These are phyloP conservation scores for Didymella segeticola DNA, from an alignment of 2,329 filamentous ascomycete species.

Conservation along the genomic window DNA sequence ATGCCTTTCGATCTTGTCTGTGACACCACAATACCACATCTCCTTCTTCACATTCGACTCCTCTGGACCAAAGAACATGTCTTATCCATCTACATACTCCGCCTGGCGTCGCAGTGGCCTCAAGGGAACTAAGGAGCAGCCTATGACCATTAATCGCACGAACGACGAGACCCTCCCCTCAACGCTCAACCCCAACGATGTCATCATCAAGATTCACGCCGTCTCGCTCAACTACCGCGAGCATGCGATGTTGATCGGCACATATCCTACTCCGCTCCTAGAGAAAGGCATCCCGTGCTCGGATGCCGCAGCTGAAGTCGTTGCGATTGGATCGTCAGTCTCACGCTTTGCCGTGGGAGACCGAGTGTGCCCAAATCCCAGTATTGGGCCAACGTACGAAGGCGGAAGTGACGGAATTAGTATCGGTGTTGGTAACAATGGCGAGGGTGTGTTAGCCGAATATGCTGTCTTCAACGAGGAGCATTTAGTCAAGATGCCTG, in stretches of 20 bases:
- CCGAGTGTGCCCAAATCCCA: constrained; percentile 26
- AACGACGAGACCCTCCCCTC: constrained; percentile 21
- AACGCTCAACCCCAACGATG: constrained; percentile 21
- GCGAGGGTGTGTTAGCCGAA: constrained; percentile 30
- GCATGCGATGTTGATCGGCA: constrained; percentile 29
- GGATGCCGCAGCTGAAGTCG: constrained; percentile 36
- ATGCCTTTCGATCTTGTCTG: too few relatives aligned
- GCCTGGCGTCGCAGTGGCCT: constrained; percentile 11
- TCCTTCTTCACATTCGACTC: neutral
- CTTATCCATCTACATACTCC: constrained; percentile 8
- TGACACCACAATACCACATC: too few relatives aligned
- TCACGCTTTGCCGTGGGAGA: constrained; percentile 30
- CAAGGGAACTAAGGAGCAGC: constrained; percentile 1
- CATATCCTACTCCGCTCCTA: constrained; percentile 19
- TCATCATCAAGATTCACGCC: constrained; percentile 35
- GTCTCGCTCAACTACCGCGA: constrained; percentile 41
- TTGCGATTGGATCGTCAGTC: constrained; percentile 27
- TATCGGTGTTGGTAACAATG: constrained; percentile 18
- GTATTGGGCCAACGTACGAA: constrained; percentile 15
- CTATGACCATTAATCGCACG: constrained; percentile 1
- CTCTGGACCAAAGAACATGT: neutral
- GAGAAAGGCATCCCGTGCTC: constrained; percentile 30
- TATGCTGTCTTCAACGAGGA: constrained; percentile 36
- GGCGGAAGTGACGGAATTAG: constrained; percentile 15
- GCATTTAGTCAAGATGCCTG: constrained; percentile 31